A percentile compares a stretch with the other conserved stretches of the same genome.
These are phyloP conservation scores for Scleromitrula shiraiana DNA, from an alignment of 2,329 filamentous ascomycete species.

Conservation along the genomic window DNA sequence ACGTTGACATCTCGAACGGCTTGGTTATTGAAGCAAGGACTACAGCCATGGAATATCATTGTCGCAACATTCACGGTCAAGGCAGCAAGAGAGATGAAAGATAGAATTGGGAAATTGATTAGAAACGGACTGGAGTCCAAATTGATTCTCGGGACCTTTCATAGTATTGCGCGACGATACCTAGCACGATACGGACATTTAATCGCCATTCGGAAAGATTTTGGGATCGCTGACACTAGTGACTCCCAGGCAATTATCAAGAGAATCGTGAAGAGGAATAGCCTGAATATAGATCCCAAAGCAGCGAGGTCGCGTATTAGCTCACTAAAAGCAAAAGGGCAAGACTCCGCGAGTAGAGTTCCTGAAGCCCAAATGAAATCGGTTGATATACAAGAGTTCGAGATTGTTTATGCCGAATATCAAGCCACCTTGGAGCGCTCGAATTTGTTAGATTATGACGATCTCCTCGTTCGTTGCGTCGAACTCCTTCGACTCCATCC, in stretches of 20 bases:
- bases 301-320: constrained; percentile 70
- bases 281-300: constrained; percentile 60
- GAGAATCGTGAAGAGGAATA: constrained; percentile 70
- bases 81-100: constrained; percentile 87
- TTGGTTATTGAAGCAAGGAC: constrained; percentile 69
- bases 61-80: constrained; percentile 98
- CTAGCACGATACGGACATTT: constrained; percentile 74
- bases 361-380: constrained; percentile 22
- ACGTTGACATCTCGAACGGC: constrained; percentile 89
- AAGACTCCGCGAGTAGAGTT: constrained; percentile 9
- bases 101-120: constrained; percentile 73
- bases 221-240: constrained; percentile 80
- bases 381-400: constrained; percentile 55
- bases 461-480: constrained; percentile 76
- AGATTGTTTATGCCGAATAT: constrained; percentile 68
- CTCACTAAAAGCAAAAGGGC: constrained; percentile 52
- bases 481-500: constrained; percentile 68
- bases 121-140: constrained; percentile 67
- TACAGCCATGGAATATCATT: constrained; percentile 78
- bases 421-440: constrained; percentile 65
- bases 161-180: constrained; percentile 84
- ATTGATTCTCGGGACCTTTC: constrained; percentile 86
- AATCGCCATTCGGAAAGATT: constrained; percentile 75
- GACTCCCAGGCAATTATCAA: constrained; percentile 75
- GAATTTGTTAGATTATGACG: constrained; percentile 89